phyloP scores from a whole-genome alignment of 805 yeast species.

The Saccharomyces cerevisiae region DNA sequence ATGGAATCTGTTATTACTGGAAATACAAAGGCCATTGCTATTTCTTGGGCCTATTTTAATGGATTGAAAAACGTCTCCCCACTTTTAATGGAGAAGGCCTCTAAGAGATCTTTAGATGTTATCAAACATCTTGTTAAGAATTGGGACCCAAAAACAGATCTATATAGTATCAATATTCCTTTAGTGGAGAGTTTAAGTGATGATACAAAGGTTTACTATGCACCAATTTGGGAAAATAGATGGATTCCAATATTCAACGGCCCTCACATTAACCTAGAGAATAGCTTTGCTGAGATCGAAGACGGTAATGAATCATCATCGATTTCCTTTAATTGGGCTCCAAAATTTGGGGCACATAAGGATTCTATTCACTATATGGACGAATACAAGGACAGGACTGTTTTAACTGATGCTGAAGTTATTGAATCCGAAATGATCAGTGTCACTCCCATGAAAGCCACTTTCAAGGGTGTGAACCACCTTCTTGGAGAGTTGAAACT shows the following conservation, averaged over 20 bases:
- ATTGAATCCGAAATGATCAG: slow-evolving; percentile 56
- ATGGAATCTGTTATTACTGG: slow-evolving; percentile 79
- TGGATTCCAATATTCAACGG: slow-evolving; percentile 63
- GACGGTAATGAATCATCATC: slow-evolving; percentile 38
- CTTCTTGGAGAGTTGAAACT: slow-evolving; percentile 16
- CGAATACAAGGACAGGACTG: slow-evolving; percentile 19
- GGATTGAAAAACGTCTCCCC: slow-evolving; percentile 43
- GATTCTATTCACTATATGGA: slow-evolving; percentile 17
- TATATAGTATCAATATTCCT: slow-evolving; percentile 83
- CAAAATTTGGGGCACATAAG: slow-evolving; percentile 52
- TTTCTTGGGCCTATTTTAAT: slow-evolving; percentile 73
- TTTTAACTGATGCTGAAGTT: slow-evolving; percentile 53
- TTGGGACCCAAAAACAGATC: slow-evolving; percentile 55
- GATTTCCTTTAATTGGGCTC: slow-evolving; percentile 69
- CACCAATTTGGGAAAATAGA: slow-evolving; percentile 72
- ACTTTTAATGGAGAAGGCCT: slow-evolving; percentile 51
- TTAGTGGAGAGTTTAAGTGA: slow-evolving; percentile 45
- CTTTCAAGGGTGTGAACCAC: slow-evolving; percentile 36
- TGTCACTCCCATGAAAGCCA: slow-evolving; percentile 66
- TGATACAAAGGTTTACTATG: slow-evolving; percentile 54
- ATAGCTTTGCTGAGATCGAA: slow-evolving; percentile 37
- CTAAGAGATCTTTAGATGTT: slow-evolving; percentile 56
- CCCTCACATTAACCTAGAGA: slow-evolving; percentile 9
- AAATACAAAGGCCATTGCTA: slow-evolving; percentile 59
- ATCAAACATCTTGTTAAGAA: slow-evolving; percentile 48